Base-by-base conservation (phyloP, 2,329 filamentous ascomycete species). In the Claviceps capensis region DNA sequence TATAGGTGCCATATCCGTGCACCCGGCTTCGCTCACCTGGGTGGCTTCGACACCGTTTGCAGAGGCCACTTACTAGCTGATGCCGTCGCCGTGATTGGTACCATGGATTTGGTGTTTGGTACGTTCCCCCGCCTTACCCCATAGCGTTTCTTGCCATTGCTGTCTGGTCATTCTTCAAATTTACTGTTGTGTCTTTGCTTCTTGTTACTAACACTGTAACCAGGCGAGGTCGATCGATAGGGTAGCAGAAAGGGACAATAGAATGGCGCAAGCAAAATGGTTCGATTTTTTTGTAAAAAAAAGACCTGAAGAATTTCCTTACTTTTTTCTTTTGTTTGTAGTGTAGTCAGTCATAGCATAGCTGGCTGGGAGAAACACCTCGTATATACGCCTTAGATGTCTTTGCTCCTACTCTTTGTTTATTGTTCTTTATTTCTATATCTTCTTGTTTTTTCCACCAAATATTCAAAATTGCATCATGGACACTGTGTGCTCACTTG, bases 1-100 rank as follows among this genome's bases (percentile, higher is more conserved):
- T 98, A 98, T 75, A 81, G 94, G 64, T 96, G 93, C 73, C 94
- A 96, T 76, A 96, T 98, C 62, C 83, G 93, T 62, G 91, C 94
- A 40, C 93, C 93, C 53, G 93, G 93, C 56, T 98, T 98, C 65
- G 93, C 93, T 57, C 94, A 98, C 72, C 72, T 98, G 69, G 81
- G 81, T 63, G 91, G 88, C 59, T 96, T 98, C 68, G 93, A 98
- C 68, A 91, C 97, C 65, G 78, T 98, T 52, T 83, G 83, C 58
- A 85, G 87, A 72, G 93, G 93, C 36, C 94, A 98, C 73, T 72
- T 98, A 70, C 73, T 98, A 62, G 93, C 94, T 55, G 93, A 98
- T 70, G 93, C 91, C 26, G 93, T 98, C 48, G 94, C 93, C 47
- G 90, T 97, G 54, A 97, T 97, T 61, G 86, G 82, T 67, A 86